Evolutionary conservation across 805 yeast genomes (phyloP).

Genomic region (Candida namnaoensis): DNA sequence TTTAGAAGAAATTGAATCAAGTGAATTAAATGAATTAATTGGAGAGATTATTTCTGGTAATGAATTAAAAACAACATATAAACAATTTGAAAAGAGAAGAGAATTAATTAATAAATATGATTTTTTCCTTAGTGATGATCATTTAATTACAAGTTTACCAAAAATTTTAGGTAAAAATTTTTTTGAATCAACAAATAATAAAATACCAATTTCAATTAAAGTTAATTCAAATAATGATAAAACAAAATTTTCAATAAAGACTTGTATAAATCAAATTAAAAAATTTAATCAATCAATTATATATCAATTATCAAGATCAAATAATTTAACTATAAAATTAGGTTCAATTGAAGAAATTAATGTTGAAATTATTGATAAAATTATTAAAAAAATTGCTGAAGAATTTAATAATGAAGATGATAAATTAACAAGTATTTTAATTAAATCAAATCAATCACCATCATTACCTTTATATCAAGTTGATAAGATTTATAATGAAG

Average conservation of each 20-base stretch:
- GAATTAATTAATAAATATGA: slow-evolving; percentile 62
- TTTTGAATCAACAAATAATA: slow-evolving; percentile 53
- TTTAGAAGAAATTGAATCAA: slow-evolving; percentile 17
- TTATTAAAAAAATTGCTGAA: slow-evolving; percentile 45
- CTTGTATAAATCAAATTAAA: slow-evolving; percentile 50
- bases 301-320: slow-evolving; percentile 67
- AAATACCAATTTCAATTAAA: slow-evolving; percentile 51
- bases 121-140: slow-evolving; percentile 78
- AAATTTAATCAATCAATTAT: slow-evolving; percentile 51
- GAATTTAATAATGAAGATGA: slow-evolving; percentile 31
- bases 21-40: slow-evolving; percentile 19
- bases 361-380: slow-evolving; percentile 45
- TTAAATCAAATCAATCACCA: slow-evolving; percentile 69
- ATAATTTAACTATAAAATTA: slow-evolving; percentile 52
- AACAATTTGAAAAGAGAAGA: slow-evolving; percentile 83
- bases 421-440: slow-evolving; percentile 46
- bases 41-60: slow-evolving; percentile 57
- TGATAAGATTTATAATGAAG: slow-evolving; percentile 33
- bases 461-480: slow-evolving; percentile 76
- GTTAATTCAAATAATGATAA: slow-evolving; percentile 15
- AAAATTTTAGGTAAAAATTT: slow-evolving; percentile 75
- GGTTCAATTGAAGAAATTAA: slow-evolving; percentile 44
- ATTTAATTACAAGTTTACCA: slow-evolving; percentile 73
- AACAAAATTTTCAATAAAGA: slow-evolving; percentile 36
- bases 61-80: slow-evolving; percentile 76